These are phyloP conservation scores for Emmonsiellopsis sp. DNA, from an alignment of 2,329 filamentous ascomycete species.

Conservation along the genomic window DNA sequence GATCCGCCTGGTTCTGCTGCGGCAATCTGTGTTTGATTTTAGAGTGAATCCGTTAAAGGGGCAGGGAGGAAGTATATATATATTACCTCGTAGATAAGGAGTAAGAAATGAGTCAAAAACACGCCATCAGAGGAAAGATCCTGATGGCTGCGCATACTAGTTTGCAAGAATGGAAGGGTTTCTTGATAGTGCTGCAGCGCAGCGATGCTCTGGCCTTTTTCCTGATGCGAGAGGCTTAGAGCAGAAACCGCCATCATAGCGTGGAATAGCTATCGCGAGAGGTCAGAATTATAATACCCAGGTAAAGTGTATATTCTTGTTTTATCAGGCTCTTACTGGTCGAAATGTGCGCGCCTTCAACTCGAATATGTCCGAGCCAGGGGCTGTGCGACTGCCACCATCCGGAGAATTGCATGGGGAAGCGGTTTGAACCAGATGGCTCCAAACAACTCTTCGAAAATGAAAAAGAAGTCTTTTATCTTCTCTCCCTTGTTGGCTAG, in stretches of 20 bases:
- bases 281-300: neutral
- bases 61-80: neutral
- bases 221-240: constrained; percentile 41
- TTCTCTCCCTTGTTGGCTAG: constrained; percentile 17
- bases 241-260: constrained; percentile 52
- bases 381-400: constrained; percentile 15
- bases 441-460: constrained; percentile 34
- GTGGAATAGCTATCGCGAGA: constrained; percentile 40
- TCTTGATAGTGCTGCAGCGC: constrained; percentile 48
- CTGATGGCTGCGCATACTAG: constrained; percentile 34
- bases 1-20: constrained; percentile 37
- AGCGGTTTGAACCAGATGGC: constrained; percentile 28
- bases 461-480: constrained; percentile 29
- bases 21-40: constrained; percentile 28
- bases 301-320: neutral
- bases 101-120: constrained; percentile 48
- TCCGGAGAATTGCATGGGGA: constrained; percentile 14
- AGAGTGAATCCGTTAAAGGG: neutral
- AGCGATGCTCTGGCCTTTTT: constrained; percentile 38
- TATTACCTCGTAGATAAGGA: constrained; percentile 48
- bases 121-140: constrained; percentile 49
- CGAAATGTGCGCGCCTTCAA: constrained; percentile 41
- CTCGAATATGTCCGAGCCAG: constrained; percentile 37
- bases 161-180: constrained; percentile 42
- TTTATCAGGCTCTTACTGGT: constrained; percentile 35